phyloP scores from a whole-genome alignment of 2,329 filamentous ascomycete genomes.

The Truncatella angustata region DNA sequence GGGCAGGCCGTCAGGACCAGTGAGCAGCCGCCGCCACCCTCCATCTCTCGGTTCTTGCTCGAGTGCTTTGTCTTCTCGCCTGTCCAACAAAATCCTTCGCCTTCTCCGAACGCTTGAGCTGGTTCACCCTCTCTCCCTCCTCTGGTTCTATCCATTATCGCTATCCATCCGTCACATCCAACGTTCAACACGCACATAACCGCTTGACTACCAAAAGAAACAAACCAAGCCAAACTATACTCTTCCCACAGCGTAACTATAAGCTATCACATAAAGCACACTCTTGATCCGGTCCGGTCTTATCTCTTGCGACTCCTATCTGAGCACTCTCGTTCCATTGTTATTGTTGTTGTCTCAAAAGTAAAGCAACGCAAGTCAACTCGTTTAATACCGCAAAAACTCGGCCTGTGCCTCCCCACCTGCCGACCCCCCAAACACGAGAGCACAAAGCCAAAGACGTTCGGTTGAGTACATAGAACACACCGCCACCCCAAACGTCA shows the following conservation, averaged over 20 bases:
- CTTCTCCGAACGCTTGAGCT: slow-evolving; percentile 10
- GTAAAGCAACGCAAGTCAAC: slow-evolving; percentile 1
- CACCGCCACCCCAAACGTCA: slow-evolving; percentile 3
- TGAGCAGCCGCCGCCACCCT: slow-evolving; percentile 9
- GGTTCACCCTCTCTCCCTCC: not conserved
- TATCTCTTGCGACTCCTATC: not conserved
- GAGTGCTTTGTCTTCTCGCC: not conserved
- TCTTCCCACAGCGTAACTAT: not conserved
- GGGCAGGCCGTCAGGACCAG: slow-evolving; percentile 1
- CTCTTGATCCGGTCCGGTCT: slow-evolving; percentile 1
- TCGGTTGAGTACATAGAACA: too few relatives aligned
- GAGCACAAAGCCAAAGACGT: not conserved
- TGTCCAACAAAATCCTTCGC: slow-evolving; percentile 15
- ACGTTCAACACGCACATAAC: not conserved
- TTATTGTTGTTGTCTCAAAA: slow-evolving; percentile 8
- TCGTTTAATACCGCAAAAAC: slow-evolving; percentile 11
- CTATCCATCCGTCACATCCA: not conserved
- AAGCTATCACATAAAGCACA: not conserved
- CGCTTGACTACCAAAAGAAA: too few relatives aligned
- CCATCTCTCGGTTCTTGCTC: slow-evolving; percentile 5
- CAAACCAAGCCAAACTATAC: too few relatives aligned
- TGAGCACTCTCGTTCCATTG: slow-evolving; percentile 2
- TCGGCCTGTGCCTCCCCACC: slow-evolving; percentile 3
- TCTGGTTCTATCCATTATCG: not conserved
- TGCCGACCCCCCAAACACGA: slow-evolving; percentile 2